These are phyloP conservation scores for Fusarium verticillioides DNA, from an alignment of 2,329 filamentous ascomycete genomes.

Conservation along the genomic window DNA sequence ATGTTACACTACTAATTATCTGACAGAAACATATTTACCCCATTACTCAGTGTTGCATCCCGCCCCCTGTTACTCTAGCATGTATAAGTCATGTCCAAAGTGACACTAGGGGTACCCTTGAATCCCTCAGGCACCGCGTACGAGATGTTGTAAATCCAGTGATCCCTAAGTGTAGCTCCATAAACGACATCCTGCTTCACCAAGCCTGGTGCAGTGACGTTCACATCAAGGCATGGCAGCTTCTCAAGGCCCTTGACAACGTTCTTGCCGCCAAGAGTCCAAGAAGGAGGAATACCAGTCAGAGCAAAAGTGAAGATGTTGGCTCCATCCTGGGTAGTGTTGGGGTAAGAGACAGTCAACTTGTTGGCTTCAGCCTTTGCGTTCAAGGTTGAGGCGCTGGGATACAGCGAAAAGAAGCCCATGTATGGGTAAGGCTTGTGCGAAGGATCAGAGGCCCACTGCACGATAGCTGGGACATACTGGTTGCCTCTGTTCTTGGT, in stretches of 20 bases:
- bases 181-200: conserved; percentile 48
- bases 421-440: conserved; percentile 12
- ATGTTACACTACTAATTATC: not conserved
- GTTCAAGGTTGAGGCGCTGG: conserved; percentile 3
- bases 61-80: conserved; percentile 23
- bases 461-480: conserved; percentile 39
- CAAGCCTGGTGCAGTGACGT: not conserved
- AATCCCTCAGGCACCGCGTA: conserved; percentile 56
- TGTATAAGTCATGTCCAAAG: conserved; percentile 48
- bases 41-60: not conserved
- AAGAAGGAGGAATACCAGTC: conserved; percentile 13
- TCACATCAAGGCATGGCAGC: conserved; percentile 9
- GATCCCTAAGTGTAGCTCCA: conserved; percentile 52
- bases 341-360: conserved; percentile 13
- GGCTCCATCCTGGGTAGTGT: conserved; percentile 6
- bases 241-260: conserved; percentile 1
- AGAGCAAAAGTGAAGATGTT: conserved; percentile 16
- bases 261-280: conserved; percentile 17
- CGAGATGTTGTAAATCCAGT: conserved; percentile 59
- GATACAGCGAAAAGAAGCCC: conserved; percentile 13
- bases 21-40: not conserved
- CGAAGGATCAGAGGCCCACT: conserved; percentile 6
- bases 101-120: conserved; percentile 51
- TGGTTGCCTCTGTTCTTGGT: conserved; percentile 52
- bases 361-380: conserved; percentile 1